Evolutionary conservation across 345 rosid genomes (phyloP).

Genomic region (Arabidopsis suecica): DNA sequence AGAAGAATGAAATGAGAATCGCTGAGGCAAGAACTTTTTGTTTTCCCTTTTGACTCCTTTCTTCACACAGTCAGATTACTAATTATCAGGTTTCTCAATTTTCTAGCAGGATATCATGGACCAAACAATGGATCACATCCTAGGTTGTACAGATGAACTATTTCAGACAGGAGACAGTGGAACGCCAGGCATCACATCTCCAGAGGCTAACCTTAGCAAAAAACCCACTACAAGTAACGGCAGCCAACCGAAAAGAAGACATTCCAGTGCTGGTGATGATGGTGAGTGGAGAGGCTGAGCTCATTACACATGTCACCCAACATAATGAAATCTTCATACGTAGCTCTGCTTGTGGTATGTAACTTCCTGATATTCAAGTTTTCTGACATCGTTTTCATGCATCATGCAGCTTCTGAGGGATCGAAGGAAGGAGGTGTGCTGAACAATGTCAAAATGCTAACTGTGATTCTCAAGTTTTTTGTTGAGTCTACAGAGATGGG

Average conservation of each 20-base stretch:
- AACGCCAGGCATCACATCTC: conserved; percentile 29
- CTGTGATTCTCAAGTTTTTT: conserved; percentile 70
- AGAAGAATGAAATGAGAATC: conserved; percentile 37
- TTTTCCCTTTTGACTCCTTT: conserved; percentile 30
- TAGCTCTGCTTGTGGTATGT: conserved; percentile 8
- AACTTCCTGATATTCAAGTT: conserved; percentile 10
- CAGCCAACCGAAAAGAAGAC: conserved; percentile 43
- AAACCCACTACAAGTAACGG: conserved; percentile 27
- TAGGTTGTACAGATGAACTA: conserved; percentile 65
- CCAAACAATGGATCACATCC: conserved; percentile 69
- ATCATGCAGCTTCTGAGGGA: conserved; percentile 51
- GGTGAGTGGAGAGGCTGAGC: conserved; percentile 52
- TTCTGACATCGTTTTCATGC: neutral
- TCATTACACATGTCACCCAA: conserved; percentile 20
- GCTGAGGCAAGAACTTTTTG: conserved; percentile 56
- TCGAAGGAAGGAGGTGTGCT: conserved; percentile 45
- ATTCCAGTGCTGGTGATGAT: conserved; percentile 39
- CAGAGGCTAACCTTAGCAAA: conserved; percentile 39
- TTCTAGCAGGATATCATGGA: conserved; percentile 53
- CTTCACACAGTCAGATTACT: conserved; percentile 26
- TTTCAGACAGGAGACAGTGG: conserved; percentile 48
- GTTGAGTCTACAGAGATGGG: conserved; percentile 67
- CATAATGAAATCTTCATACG: conserved; percentile 3
- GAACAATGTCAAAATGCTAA: conserved; percentile 63
- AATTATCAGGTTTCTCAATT: neutral